These are phyloP conservation scores for Sphagnum magellanicum DNA, from an alignment of 228 moss, liverwort and hornwort species.

Conservation along the genomic window DNA sequence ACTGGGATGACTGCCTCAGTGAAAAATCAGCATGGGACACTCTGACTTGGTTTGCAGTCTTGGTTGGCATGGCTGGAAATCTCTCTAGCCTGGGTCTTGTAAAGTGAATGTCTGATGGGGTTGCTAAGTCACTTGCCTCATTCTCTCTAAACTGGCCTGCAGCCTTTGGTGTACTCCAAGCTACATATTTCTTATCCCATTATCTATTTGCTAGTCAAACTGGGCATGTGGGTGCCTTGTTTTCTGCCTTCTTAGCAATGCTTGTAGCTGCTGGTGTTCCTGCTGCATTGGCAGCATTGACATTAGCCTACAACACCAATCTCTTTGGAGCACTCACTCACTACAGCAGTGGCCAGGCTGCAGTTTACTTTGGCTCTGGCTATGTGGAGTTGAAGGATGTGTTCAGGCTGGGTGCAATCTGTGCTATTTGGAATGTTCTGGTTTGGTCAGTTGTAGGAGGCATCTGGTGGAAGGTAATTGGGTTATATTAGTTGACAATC, in stretches of 20 bases:
- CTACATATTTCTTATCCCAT: conserved; percentile 3
- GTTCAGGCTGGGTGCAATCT: conserved; percentile 6
- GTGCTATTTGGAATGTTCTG: conserved; percentile 6
- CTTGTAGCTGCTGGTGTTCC: conserved; percentile 9
- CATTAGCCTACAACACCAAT: conserved; percentile 13
- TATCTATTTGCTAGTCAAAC: conserved; percentile 12
- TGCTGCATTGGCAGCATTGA: conserved; percentile 6
- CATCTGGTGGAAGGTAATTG: conserved; percentile 7
- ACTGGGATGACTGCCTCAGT: no score
- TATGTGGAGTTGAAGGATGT: conserved; percentile 5
- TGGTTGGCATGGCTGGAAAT: conserved; percentile 3
- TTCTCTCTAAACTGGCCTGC: conserved; percentile 9
- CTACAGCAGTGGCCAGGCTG: conserved; percentile 12
- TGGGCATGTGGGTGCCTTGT: conserved; percentile 11
- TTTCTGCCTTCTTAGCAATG: conserved; percentile 7
- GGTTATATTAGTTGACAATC: not conserved
- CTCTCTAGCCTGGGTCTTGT: conserved; percentile 5
- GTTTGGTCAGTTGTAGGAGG: conserved; percentile 3
- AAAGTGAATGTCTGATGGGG: conserved; percentile 3
- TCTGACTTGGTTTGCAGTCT: conserved; percentile 13
- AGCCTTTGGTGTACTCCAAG: conserved; percentile 6
- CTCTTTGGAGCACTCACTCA: conserved; percentile 10
- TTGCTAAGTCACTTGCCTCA: not conserved
- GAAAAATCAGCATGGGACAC: no score
- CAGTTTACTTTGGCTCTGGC: conserved; percentile 8